Conservation (phyloP, 352 stramenopile species). For the Phytopythium litorale region DNA sequence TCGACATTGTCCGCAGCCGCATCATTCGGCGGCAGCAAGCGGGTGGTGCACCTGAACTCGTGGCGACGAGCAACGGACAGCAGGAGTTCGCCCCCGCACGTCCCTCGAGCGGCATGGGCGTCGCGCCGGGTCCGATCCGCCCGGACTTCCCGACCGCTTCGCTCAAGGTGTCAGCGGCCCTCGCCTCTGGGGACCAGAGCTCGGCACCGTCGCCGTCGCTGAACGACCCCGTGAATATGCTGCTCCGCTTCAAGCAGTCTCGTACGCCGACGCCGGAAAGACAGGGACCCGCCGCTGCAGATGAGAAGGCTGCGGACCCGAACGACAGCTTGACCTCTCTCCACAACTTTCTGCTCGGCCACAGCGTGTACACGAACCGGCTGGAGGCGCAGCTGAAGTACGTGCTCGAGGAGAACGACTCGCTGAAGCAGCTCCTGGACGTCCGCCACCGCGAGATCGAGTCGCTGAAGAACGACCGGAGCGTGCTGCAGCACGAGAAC, state of each 20-base stretch:
- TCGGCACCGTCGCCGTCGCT: constrained; percentile 53
- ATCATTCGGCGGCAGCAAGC: constrained; percentile 52
- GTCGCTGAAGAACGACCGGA: constrained; percentile 42
- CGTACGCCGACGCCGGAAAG: constrained; percentile 15
- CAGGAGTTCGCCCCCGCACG: background rate
- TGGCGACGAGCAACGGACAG: background rate
- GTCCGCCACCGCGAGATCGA: constrained; percentile 56
- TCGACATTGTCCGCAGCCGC: constrained; percentile 62
- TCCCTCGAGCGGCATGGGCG: background rate
- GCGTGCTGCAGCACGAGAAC: constrained; percentile 66
- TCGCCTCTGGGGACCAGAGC: constrained; percentile 6
- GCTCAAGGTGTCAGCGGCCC: background rate
- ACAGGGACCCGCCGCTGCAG: constrained; percentile 23
- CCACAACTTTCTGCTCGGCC: constrained; percentile 66
- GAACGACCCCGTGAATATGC: constrained; percentile 70
- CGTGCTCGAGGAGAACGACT: constrained; percentile 58
- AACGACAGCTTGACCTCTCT: constrained; percentile 51
- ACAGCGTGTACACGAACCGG: constrained; percentile 73
- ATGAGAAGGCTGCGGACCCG: constrained; percentile 34
- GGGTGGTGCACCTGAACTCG: constrained; percentile 10
- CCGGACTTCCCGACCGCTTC: background rate
- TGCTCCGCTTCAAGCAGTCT: constrained; percentile 78
- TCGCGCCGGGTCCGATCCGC: background rate
- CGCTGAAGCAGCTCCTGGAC: constrained; percentile 43
- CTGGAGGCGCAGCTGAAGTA: constrained; percentile 70